Evolutionary conservation across 1,139 yeast genomes (phyloP).

Genomic region (Casaregolazyma suthepensis): DNA sequence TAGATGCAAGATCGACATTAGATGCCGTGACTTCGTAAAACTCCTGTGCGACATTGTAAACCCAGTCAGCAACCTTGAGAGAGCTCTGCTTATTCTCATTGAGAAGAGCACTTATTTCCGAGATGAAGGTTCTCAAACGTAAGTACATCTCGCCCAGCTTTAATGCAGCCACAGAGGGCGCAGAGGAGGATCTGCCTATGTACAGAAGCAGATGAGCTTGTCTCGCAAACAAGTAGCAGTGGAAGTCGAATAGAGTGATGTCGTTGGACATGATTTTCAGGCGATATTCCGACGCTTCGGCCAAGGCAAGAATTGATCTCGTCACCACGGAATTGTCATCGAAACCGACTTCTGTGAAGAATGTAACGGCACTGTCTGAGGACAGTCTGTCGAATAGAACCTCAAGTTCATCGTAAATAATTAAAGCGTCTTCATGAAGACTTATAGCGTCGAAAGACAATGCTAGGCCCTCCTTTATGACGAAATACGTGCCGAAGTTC

Average conservation of each 20-base stretch:
- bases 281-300: slow-evolving; percentile 23
- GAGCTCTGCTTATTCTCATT: slow-evolving; percentile 22
- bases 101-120: slow-evolving; percentile 35
- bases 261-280: slow-evolving; percentile 34
- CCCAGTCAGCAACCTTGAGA: slow-evolving; percentile 32
- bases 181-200: slow-evolving; percentile 28
- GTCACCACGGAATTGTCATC: slow-evolving; percentile 17
- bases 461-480: slow-evolving; percentile 43
- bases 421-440: slow-evolving; percentile 53
- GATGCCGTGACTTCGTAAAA: slow-evolving; percentile 25
- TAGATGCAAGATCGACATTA: slow-evolving; percentile 23
- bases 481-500: slow-evolving; percentile 41
- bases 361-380: slow-evolving; percentile 22
- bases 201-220: slow-evolving; percentile 34
- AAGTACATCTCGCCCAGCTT: slow-evolving; percentile 30
- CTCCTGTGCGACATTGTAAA: slow-evolving; percentile 30
- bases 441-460: slow-evolving; percentile 45
- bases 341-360: slow-evolving; percentile 29
- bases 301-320: slow-evolving; percentile 14
- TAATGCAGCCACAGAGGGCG: slow-evolving; percentile 35
- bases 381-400: slow-evolving; percentile 25
- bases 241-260: slow-evolving; percentile 38
- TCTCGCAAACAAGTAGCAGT: slow-evolving; percentile 38
- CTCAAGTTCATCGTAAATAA: slow-evolving; percentile 40
- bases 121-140: slow-evolving; percentile 36